These are phyloP conservation scores for Globisporangium perplexum DNA, from an alignment of 352 stramenopile genomes.

Conservation along the genomic window DNA sequence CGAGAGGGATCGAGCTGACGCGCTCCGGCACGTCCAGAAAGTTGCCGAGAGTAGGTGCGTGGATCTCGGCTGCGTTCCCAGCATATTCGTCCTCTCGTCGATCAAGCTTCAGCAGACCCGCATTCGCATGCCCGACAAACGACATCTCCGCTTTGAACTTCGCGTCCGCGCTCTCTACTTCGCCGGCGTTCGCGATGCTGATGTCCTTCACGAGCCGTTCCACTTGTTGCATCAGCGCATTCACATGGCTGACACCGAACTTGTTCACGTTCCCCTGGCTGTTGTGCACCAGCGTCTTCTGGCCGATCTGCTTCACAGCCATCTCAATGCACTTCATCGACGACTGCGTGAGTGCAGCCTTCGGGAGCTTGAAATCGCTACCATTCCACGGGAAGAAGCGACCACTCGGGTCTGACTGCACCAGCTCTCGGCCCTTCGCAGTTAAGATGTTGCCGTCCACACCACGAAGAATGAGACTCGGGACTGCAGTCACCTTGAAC, in stretches of 20 bases:
- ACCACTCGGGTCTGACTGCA: slow-evolving; percentile 54
- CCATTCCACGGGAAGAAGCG: slow-evolving; percentile 58
- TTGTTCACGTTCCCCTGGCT: slow-evolving; percentile 30
- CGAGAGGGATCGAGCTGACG: slow-evolving; percentile 67
- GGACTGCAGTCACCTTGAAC: slow-evolving; percentile 53
- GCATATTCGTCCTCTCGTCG: slow-evolving; percentile 71
- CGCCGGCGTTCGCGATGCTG: slow-evolving; percentile 9
- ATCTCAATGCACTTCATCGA: slow-evolving; percentile 62
- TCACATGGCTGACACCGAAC: slow-evolving; percentile 37
- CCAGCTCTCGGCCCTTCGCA: slow-evolving; percentile 59
- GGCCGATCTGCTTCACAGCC: slow-evolving; percentile 62
- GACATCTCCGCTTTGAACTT: slow-evolving; percentile 28
- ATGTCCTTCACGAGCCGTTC: slow-evolving; percentile 44
- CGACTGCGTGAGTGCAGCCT: slow-evolving; percentile 40
- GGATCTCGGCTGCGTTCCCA: slow-evolving; percentile 62
- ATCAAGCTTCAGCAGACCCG: slow-evolving; percentile 46
- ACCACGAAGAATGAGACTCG: slow-evolving; percentile 57
- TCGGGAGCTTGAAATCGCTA: slow-evolving; percentile 48
- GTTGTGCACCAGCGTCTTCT: slow-evolving; percentile 67
- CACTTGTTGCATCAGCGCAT: slow-evolving; percentile 39
- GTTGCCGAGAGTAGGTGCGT: slow-evolving; percentile 62
- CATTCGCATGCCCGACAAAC: slow-evolving; percentile 56
- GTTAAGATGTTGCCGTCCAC: slow-evolving; percentile 56
- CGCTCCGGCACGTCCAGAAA: slow-evolving; percentile 82
- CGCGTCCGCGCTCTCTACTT: slow-evolving; percentile 14